These are phyloP conservation scores for Fusarium nanum DNA, from an alignment of 2,329 filamentous ascomycete species.

Conservation along the genomic window DNA sequence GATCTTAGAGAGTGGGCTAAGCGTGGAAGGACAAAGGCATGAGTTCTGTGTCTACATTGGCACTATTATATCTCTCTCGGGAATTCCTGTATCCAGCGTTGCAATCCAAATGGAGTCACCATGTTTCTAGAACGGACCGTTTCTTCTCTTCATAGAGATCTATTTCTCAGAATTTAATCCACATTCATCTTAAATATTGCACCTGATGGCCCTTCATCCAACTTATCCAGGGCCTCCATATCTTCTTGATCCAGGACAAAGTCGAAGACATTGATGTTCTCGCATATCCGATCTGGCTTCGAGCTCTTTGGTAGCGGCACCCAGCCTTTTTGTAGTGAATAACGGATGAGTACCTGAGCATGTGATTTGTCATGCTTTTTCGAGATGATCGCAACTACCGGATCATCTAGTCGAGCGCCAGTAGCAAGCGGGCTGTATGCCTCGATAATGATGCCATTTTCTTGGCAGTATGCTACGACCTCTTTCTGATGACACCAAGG, in stretches of 20 bases:
- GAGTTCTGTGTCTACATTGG: not conserved
- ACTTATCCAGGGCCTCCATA: slow-evolving; percentile 57
- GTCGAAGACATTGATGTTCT: slow-evolving; percentile 70
- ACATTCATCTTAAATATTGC: slow-evolving; percentile 50
- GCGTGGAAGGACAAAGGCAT: slow-evolving; percentile 37
- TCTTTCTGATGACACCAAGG: slow-evolving; percentile 72
- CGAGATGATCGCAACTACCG: slow-evolving; percentile 66
- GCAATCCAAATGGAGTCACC: slow-evolving; percentile 5
- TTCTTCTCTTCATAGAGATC: not conserved
- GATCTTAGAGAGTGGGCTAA: slow-evolving; percentile 85
- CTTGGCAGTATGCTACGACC: slow-evolving; percentile 71
- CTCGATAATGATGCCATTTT: slow-evolving; percentile 73
- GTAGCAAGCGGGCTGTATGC: slow-evolving; percentile 55
- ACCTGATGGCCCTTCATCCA: slow-evolving; percentile 47
- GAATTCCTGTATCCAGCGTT: slow-evolving; percentile 1
- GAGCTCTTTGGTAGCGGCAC: slow-evolving; percentile 76
- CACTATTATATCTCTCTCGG: slow-evolving; percentile 7
- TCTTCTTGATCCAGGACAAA: slow-evolving; percentile 69
- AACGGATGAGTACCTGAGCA: slow-evolving; percentile 75
- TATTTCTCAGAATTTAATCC: not conserved
- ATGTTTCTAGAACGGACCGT: not conserved
- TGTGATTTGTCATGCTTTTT: slow-evolving; percentile 69
- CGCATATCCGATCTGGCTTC: slow-evolving; percentile 66
- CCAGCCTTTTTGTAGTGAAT: slow-evolving; percentile 76
- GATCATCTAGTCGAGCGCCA: slow-evolving; percentile 59